These are phyloP conservation scores for Phialophora verrucosa DNA, from an alignment of 2,329 filamentous ascomycete species.

Conservation along the genomic window DNA sequence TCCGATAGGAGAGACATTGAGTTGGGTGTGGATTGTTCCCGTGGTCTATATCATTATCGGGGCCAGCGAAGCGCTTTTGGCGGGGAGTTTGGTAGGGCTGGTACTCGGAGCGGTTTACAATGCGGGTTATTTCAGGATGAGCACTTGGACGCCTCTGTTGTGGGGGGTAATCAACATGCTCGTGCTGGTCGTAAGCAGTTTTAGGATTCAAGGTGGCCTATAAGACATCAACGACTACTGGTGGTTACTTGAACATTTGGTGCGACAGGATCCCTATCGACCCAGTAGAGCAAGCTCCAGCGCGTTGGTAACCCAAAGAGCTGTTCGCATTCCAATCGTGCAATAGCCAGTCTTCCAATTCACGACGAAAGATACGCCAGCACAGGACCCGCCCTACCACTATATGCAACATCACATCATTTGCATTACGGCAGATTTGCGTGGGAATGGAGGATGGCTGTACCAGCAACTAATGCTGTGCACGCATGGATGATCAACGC, in stretches of 20 bases:
- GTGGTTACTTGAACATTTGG: not conserved
- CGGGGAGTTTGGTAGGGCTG: constrained; percentile 79
- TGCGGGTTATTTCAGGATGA: constrained; percentile 85
- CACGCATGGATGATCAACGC: not conserved
- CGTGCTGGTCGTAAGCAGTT: constrained; percentile 82
- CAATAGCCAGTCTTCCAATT: not conserved
- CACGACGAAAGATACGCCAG: not conserved
- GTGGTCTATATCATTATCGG: constrained; percentile 73
- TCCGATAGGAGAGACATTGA: constrained; percentile 36
- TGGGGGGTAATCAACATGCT: constrained; percentile 87
- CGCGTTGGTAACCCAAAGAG: not conserved
- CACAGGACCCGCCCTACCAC: not conserved
- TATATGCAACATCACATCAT: not conserved
- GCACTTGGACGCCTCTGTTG: constrained; percentile 89
- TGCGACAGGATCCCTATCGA: not conserved
- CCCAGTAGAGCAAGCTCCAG: not conserved
- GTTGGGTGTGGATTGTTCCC: constrained; percentile 70
- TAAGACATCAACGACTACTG: constrained; percentile 52
- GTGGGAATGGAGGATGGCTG: not conserved
- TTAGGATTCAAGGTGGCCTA: constrained; percentile 88
- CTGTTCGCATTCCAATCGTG: not conserved
- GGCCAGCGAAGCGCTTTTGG: constrained; percentile 75
- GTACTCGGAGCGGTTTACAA: constrained; percentile 80
- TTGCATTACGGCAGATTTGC: not conserved
- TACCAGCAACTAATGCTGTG: not conserved